These are phyloP conservation scores for Escovopsis sp. DNA, from an alignment of 2,329 filamentous ascomycete genomes.

Conservation along the genomic window DNA sequence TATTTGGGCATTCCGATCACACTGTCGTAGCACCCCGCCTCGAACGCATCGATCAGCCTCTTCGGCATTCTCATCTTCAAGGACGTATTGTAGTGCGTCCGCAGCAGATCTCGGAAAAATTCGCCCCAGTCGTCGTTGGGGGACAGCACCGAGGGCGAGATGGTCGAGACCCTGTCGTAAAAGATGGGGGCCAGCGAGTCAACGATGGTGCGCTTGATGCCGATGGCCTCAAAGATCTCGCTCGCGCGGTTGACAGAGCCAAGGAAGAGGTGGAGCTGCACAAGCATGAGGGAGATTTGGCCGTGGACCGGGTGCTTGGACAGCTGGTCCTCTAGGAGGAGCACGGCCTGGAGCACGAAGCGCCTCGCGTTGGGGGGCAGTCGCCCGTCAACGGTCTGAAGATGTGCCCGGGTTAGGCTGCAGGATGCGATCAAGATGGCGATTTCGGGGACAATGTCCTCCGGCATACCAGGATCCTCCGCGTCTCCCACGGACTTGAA, in stretches of 20 bases:
- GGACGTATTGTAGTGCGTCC: constrained; percentile 29
- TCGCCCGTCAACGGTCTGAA: neutral
- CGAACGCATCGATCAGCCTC: constrained; percentile 30
- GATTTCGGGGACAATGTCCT: constrained; percentile 17
- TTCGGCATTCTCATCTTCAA: constrained; percentile 30
- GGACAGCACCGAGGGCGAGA: constrained; percentile 28
- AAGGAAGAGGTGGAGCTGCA: constrained; percentile 35
- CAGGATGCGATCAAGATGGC: constrained; percentile 20
- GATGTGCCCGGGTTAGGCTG: constrained; percentile 16
- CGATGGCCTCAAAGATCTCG: constrained; percentile 33
- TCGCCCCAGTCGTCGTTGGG: constrained; percentile 17
- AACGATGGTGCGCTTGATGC: constrained; percentile 42
- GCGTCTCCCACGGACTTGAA: constrained; percentile 5
- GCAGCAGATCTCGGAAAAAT: constrained; percentile 26
- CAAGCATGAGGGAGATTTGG: constrained; percentile 31
- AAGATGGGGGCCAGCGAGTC: constrained; percentile 39
- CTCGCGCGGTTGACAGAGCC: constrained; percentile 32
- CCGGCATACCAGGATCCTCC: neutral
- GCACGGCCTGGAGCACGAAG: constrained; percentile 30
- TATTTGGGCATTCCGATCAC: constrained; percentile 31
- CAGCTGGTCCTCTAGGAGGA: constrained; percentile 35
- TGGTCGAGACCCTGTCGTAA: constrained; percentile 37
- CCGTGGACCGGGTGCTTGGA: constrained; percentile 29
- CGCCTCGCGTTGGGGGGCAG: constrained; percentile 7
- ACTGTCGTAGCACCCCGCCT: constrained; percentile 34